phyloP scores from a whole-genome alignment of 106 monocot genomes.

The Alisma plantagoaquatica region DNA sequence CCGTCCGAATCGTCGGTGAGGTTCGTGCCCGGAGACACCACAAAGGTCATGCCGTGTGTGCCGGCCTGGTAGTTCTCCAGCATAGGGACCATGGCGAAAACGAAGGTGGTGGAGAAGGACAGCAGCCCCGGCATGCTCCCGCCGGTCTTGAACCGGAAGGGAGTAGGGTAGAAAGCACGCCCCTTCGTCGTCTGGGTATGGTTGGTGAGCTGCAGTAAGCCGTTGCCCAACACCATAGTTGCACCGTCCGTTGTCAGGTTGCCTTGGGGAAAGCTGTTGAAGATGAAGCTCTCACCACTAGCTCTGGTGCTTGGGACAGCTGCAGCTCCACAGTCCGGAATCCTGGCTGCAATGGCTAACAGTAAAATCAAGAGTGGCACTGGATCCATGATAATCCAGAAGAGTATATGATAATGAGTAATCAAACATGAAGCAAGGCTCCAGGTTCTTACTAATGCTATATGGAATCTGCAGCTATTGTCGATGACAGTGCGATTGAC shows the following conservation, averaged over 20 bases:
- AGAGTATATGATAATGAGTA: no score
- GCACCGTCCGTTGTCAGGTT: slow-evolving; percentile 19
- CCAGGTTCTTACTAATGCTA: no score
- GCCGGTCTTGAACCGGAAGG: slow-evolving; percentile 6
- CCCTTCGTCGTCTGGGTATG: slow-evolving; percentile 7
- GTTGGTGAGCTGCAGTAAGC: slow-evolving; percentile 30
- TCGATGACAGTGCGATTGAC: no score
- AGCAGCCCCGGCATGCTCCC: background rate
- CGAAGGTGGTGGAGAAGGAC: slow-evolving; percentile 44
- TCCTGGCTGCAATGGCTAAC: no score
- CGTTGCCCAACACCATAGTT: background rate
- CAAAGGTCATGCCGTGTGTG: slow-evolving; percentile 23
- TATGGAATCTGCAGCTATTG: no score
- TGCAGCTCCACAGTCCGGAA: no score
- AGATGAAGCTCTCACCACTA: slow-evolving; percentile 16
- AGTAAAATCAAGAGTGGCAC: no score
- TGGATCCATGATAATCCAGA: no score
- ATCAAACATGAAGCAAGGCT: no score
- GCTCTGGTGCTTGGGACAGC: no score
- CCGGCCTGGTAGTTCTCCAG: no score
- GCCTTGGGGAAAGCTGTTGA: slow-evolving; percentile 20
- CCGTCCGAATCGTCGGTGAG: background rate
- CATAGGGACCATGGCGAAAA: slow-evolving; percentile 54
- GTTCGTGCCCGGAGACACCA: slow-evolving; percentile 13
- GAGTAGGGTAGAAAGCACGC: slow-evolving; percentile 32